Base-by-base conservation (phyloP, 2,329 filamentous ascomycete genomes). In the Pseudogymnoascus sp. region DNA sequence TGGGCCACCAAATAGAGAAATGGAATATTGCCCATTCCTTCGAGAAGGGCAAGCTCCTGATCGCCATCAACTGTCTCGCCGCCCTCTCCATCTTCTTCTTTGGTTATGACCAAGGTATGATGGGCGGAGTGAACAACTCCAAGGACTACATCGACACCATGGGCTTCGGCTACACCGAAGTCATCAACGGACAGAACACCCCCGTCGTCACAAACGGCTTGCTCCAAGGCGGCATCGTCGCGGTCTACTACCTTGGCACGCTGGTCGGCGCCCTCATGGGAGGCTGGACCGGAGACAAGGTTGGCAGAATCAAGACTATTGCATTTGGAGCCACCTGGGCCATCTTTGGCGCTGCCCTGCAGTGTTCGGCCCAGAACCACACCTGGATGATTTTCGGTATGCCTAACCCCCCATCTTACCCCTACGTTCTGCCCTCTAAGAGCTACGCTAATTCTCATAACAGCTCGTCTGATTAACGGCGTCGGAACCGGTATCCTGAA, bases 401-500 rank as follows among this genome's bases (percentile, higher is more conserved):
- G 81, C 71, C 3, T 1, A 14, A 5, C n/a, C 14, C 10, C 11
- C 34, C 6, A 36, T 12, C 62, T 6, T n/a, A 14, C 6, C 11
- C 11, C 10, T 44, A 14, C 38, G 18, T 10, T 42, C 5, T 42
- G 38, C 38, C 8, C 38, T 37, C 21, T 10, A 21, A 14, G 31
- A 1, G 8, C 28, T 67, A 66, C 64, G 16, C 28, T 38, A 6
- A 42, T 23, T 18, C 16, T 16, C 11, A 31, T 40, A 69, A 67
- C 68, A 14, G 82, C 84, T 11, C 83, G 85, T 31, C 76, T 82
- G 14, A 76, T 87, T 37, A 88, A 87, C 63, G 85, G 86, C 4
- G 82, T 87, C 53, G 88, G 87, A 3, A 90, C 86, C 1, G 88
- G 88, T 23, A 84, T 89, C 60, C 72, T 90, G 37, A 90, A 89